Percentiles rank a stretch among this genome's conserved stretches.
phyloP scores from a whole-genome alignment of 805 yeast species.

The Candida ortonii region DNA sequence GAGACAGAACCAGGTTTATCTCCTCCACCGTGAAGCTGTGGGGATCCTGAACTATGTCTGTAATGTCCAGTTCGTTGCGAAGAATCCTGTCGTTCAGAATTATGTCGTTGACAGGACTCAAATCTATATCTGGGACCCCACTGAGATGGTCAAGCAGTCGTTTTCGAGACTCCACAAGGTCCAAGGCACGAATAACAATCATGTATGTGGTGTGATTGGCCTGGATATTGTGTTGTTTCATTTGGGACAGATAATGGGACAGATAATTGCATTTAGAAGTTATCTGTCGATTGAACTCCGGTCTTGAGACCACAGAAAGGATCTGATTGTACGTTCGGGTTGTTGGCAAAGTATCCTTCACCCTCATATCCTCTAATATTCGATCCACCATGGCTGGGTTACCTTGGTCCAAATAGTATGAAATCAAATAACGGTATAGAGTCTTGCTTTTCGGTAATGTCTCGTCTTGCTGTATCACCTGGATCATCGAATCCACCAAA shows the following conservation, averaged over 20 bases:
- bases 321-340: conserved; percentile 3
- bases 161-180: conserved; percentile 4
- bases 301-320: conserved; percentile 1
- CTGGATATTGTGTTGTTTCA: conserved; percentile 4
- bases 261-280: conserved; percentile 6
- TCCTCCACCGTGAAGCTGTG: conserved; percentile 1
- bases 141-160: conserved; percentile 4
- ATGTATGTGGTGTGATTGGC: conserved; percentile 12
- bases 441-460: background rate
- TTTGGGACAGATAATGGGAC: conserved; percentile 1
- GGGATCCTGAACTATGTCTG: conserved; percentile 4
- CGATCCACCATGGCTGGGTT: conserved; percentile 4
- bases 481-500: conserved; percentile 1
- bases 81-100: conserved; percentile 6
- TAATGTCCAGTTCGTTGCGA: conserved; percentile 1
- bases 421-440: conserved; percentile 1
- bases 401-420: conserved; percentile 4
- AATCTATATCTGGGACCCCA: background rate
- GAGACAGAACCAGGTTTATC: conserved; percentile 7
- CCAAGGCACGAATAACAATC: conserved; percentile 8
- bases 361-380: conserved; percentile 4
- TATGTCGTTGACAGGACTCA: conserved; percentile 5
- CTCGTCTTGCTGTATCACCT: conserved; percentile 1
- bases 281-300: background rate
- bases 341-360: background rate